Base-by-base conservation (phyloP, 495 filamentous ascomycete species). In the Talaromyces ruber region DNA sequence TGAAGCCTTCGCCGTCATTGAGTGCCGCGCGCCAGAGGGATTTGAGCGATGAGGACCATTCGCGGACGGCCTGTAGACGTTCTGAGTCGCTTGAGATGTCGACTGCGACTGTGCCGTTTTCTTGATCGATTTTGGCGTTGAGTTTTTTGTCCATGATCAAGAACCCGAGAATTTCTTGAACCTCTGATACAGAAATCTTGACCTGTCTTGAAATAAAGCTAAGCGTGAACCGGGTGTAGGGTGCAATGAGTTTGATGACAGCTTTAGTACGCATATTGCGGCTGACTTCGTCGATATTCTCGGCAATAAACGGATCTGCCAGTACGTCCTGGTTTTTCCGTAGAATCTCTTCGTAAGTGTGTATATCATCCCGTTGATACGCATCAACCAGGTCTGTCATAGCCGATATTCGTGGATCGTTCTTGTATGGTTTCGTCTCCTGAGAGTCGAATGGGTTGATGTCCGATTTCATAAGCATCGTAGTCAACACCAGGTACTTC, bases 401-500 rank as follows among this genome's bases (percentile, higher is more conserved):
- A 63, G 91, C 92, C 6, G 90, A 87, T 67, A 98, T 97, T 43
- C 93, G 88, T 14, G 91, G 90, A 71, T 98, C 93, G 65, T 89
- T 93, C 74, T 91, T 92, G 81, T 98, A 98, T 0, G 94, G 93
- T 75, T 98, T 98, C n/a, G 93, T 98, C 76, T 98, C 95, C 74
- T 97, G 94, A 30, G 92, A 97, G 72, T 98, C 93, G 74, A 98
- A 98, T 0, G 94, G 95, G 71, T 98, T 98, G 84, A 98, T 98
- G 70, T 96, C 87, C n/a, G 92, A 95, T 71, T 96, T 93, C 91
- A 96, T 97, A 53, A 98, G 83, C 95, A 98, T 97, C 47, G 92
- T 97, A 3, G 93, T 91, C 53, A 98, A 82, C 53, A 98, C 91
- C 22, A 98, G 83, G 68, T 98, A 98, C 76, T 97, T 98, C 67